Percentiles rank a stretch among this genome's conserved stretches.
Conservation (phyloP, 176 grass and related monocot species). For the Avena insularis region DNA sequence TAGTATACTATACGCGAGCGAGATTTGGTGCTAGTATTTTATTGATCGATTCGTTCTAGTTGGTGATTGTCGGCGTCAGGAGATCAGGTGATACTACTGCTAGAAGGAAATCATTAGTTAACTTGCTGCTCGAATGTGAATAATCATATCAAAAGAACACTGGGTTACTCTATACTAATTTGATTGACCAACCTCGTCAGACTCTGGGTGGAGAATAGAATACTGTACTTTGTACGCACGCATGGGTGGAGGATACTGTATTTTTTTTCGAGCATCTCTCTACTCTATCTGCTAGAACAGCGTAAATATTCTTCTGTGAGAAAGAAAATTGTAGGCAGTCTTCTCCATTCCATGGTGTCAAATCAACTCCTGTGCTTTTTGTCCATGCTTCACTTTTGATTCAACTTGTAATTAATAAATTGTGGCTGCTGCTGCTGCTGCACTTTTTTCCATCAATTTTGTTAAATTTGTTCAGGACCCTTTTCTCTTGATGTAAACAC, state of each 20-base stretch:
- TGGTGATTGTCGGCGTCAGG: slow-evolving; percentile 22
- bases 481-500: neutral
- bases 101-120: neutral
- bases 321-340: neutral
- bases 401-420: neutral
- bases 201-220: slow-evolving; percentile 8
- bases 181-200: neutral
- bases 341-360: neutral
- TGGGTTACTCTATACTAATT: neutral
- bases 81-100: neutral
- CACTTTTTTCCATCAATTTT: neutral
- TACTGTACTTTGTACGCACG: neutral
- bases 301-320: neutral
- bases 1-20: neutral
- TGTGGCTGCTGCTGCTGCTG: neutral
- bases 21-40: slow-evolving; percentile 23
- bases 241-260: neutral
- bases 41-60: neutral
- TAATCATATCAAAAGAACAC: slow-evolving; percentile 9
- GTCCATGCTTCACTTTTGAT: neutral
- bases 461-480: neutral
- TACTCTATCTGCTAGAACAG: neutral
- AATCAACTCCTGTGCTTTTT: slow-evolving; percentile 4
- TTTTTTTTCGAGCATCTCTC: neutral
- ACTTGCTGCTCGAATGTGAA: slow-evolving; percentile 5